Percentiles rank a stretch among this genome's conserved stretches.
These are phyloP conservation scores for Papiliotrema nemorosa DNA, from an alignment of 1,284 basidiomycete species.

Conservation along the genomic window DNA sequence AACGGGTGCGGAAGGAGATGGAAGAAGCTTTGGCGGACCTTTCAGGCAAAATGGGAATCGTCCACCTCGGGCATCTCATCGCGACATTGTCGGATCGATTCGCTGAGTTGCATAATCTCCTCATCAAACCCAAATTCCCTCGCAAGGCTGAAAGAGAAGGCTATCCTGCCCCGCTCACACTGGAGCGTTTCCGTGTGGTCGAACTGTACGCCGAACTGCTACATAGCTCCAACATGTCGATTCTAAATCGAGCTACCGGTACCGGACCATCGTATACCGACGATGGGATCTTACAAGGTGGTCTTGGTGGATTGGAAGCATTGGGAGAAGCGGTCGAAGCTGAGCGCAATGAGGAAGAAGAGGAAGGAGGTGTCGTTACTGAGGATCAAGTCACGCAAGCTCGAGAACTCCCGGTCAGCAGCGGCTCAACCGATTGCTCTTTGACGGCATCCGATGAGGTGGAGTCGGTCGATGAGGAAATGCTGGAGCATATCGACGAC, in stretches of 20 bases:
- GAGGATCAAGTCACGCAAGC: slow-evolving; percentile 60
- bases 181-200: slow-evolving; percentile 94
- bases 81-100: slow-evolving; percentile 71
- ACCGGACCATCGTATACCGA: slow-evolving; percentile 70
- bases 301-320: slow-evolving; percentile 72
- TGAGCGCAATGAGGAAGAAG: slow-evolving; percentile 50
- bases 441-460: slow-evolving; percentile 66
- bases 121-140: slow-evolving; percentile 65
- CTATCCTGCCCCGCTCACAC: slow-evolving; percentile 74
- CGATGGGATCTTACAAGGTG: slow-evolving; percentile 75
- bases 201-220: slow-evolving; percentile 95
- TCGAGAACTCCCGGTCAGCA: slow-evolving; percentile 65
- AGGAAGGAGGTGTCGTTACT: slow-evolving; percentile 56
- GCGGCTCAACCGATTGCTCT: slow-evolving; percentile 46
- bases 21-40: slow-evolving; percentile 81
- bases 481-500: slow-evolving; percentile 65
- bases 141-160: slow-evolving; percentile 67
- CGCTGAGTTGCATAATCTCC: slow-evolving; percentile 66
- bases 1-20: slow-evolving; percentile 50
- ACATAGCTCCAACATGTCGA: slow-evolving; percentile 97
- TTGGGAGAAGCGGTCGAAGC: slow-evolving; percentile 72
- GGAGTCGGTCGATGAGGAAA: slow-evolving; percentile 58
- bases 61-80: slow-evolving; percentile 82
- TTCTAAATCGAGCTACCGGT: slow-evolving; percentile 76
- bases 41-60: slow-evolving; percentile 86